Evolutionary conservation across 495 filamentous ascomycete species (phyloP), one percentile per base, ranked within the genome.

Genomic region (Neurospora hispaniola): DNA sequence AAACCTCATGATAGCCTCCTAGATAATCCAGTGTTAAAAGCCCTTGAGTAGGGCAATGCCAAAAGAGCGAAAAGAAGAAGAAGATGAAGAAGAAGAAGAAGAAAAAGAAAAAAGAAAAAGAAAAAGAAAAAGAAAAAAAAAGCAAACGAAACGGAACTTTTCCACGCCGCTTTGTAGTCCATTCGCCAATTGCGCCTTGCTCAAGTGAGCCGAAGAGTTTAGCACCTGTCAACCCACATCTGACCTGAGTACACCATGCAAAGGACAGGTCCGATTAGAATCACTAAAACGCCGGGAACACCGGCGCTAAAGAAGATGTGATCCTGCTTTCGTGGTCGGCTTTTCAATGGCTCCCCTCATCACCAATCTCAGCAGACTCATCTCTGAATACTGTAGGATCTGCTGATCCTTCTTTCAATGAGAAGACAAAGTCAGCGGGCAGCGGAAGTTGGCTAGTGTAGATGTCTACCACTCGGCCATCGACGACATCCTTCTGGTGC

Each of bases 401-500:
- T 35, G 27, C 27, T 4, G 54, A 66, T 8, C 54, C 54, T 31
- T 66, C 54, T 38, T 66, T 66, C 14, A 31, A 35, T 38, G 54
- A 27, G 14, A 35, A 66, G 14, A 35, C 27, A 66, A 31, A 66
- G 31, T 66, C 54, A 35, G 54, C 23, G 27, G 54, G 54, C 46
- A 69, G 75, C n/a, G 71, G 59, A 12, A 42, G 23, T 46, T 70
- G 66, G 6, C 20, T 43, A 11, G 40, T 59, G 27, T 48, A 59
- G 27, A 70, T 68, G 68, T 43, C 42, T 20, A 70, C 59, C 11
- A 69, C 39, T 11, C 70, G 70, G 18, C 70, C 44, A 9, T 69
- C 72, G 23, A 31, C 46, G 41, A 72, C 72, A 18, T 77, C 79
- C 68, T 78, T 80, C 18, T 80, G 73, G 62, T 84, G 83, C 2